Evolutionary conservation across 371 early-diverging fungal species (phyloP), one percentile per base, ranked within the genome.

Genomic region (Gilbertella persicaria): DNA sequence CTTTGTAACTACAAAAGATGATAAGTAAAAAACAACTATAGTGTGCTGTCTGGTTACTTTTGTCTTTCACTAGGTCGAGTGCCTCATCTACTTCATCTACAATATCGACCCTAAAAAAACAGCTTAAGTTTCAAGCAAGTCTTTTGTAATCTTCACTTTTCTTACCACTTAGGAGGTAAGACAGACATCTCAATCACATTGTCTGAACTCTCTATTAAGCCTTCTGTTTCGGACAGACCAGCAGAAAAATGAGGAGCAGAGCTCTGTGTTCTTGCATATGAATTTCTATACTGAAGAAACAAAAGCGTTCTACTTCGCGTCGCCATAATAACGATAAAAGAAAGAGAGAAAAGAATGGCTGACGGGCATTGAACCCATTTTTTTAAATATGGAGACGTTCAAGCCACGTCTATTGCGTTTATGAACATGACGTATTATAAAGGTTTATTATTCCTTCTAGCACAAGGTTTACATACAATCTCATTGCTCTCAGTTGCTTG

Each of bases 271-370:
- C 93, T 79, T 24, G 92, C 85, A 72, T 90, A 94, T 7, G 96
- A 90, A 62, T 94, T 94, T 59, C 97, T 83, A 70, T 90, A 94
- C 73, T 97, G 94, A 36, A 94, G 73, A 74, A 94, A 97, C 35
- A 97, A 78, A 45, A 94, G 77, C 19, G 96, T 96, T 60, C 94
- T 86, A 61, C 87, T 89, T 51, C 97, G 83, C 13, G 96, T 91
- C 3, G 95, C 91, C 91, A 91, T 91, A 42, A 2, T 41, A 23
- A 33, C 13, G 5, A 23, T 41, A 23, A 41, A 23, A 41, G 38
- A 38, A 16, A 19, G n/a, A 38, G 3, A 38, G 5, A 16, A 16
- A 16, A 28, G 28, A 28, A 9, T 5, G 28, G 9, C 5, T 5
- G 28, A 28, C 5, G 9, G 28, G 28, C 9, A 28, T 28, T 5